phyloP scores from a whole-genome alignment of 2,329 filamentous ascomycete genomes.

The Sodiomyces alkalinus region DNA sequence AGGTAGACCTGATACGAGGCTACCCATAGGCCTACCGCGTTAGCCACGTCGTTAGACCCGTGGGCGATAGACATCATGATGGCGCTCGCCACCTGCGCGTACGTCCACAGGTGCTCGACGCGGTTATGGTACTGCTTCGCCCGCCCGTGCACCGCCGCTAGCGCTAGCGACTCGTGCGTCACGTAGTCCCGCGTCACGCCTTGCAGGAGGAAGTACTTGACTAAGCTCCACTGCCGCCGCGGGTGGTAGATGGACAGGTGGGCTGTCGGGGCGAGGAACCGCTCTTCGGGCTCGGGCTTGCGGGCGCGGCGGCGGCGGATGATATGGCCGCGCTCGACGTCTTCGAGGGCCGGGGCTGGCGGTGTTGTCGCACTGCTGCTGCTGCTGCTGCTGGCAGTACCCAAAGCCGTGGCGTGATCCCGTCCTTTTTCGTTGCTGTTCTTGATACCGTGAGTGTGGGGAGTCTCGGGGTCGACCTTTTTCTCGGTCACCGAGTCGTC shows the following conservation, averaged over 20 bases:
- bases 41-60: conserved; percentile 27
- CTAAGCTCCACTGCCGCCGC: conserved; percentile 6
- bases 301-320: conserved; percentile 22
- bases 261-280: conserved; percentile 7
- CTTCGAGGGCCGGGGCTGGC: conserved; percentile 6
- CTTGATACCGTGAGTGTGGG: background rate
- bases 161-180: conserved; percentile 13
- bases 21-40: conserved; percentile 24
- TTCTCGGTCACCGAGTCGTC: background rate
- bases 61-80: conserved; percentile 26
- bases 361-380: background rate
- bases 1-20: conserved; percentile 19
- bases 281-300: conserved; percentile 19
- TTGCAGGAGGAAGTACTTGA: conserved; percentile 10
- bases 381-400: background rate
- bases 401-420: no score
- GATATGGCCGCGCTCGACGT: conserved; percentile 17
- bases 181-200: conserved; percentile 11
- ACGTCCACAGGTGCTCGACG: conserved; percentile 31
- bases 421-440: conserved; percentile 2
- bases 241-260: conserved; percentile 9
- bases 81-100: conserved; percentile 22
- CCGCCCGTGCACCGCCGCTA: conserved; percentile 10
- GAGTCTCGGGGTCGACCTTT: conserved; percentile 2
- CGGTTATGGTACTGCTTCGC: conserved; percentile 27